Evolutionary conservation across 2,329 filamentous ascomycete species (phyloP).

Genomic region (Lachnellula subtilissima): DNA sequence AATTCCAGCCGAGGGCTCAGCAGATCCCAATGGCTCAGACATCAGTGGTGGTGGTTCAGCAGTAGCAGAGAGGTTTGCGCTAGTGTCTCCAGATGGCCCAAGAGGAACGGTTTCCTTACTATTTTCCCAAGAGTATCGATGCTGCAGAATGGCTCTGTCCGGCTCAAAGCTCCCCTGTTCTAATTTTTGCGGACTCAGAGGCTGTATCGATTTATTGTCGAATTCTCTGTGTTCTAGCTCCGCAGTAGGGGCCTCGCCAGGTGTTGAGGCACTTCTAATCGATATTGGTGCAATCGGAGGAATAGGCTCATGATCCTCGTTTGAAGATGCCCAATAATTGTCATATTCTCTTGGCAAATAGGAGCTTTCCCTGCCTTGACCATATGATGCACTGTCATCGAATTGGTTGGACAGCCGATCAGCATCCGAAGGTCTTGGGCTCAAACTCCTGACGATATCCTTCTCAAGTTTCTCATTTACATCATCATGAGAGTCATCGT

Average conservation of each 20-base stretch:
- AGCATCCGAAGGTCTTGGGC: slow-evolving; percentile 38
- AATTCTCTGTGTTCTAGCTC: slow-evolving; percentile 25
- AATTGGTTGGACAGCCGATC: slow-evolving; percentile 4
- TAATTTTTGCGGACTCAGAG: slow-evolving; percentile 22
- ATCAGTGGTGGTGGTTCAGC: neutral
- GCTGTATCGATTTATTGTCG: slow-evolving; percentile 18
- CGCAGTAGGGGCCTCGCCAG: neutral
- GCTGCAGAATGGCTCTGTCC: slow-evolving; percentile 12
- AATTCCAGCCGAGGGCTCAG: neutral
- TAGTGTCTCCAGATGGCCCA: neutral
- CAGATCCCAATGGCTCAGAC: neutral
- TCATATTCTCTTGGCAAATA: slow-evolving; percentile 64
- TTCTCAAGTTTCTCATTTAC: slow-evolving; percentile 69
- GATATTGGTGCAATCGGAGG: slow-evolving; percentile 4
- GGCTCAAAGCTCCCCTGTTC: slow-evolving; percentile 9
- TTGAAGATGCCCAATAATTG: slow-evolving; percentile 56
- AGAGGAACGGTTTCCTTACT: slow-evolving; percentile 18
- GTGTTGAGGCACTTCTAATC: neutral
- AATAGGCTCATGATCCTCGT: slow-evolving; percentile 31
- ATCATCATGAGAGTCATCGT: slow-evolving; percentile 35
- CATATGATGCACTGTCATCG: slow-evolving; percentile 15
- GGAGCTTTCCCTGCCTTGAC: slow-evolving; percentile 48
- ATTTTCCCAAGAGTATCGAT: slow-evolving; percentile 29
- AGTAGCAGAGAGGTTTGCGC: neutral
- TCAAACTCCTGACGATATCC: slow-evolving; percentile 69